A percentile compares a stretch with the other conserved stretches of the same genome.
Conservation (phyloP, 208 protist species). For the Phytomonas sp. region DNA sequence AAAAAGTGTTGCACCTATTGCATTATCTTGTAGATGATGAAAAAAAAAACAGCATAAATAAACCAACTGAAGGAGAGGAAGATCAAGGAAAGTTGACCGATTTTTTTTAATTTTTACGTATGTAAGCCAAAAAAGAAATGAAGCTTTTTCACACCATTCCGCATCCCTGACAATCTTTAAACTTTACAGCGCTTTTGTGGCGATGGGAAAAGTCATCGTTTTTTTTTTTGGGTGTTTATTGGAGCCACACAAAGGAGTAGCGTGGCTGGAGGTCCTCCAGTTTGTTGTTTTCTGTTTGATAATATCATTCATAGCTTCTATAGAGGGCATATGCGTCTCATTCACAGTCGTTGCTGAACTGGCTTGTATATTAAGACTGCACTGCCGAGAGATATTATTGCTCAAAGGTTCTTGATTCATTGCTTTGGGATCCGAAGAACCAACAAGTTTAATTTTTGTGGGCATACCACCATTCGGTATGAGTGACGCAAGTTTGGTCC, state of each 20-base stretch:
- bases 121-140: not conserved
- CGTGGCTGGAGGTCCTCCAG: not conserved
- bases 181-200: not conserved
- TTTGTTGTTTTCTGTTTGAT: not conserved
- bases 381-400: not conserved
- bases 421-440: not conserved
- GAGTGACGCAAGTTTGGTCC: not conserved
- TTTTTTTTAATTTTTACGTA: not conserved
- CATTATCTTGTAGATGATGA: not conserved
- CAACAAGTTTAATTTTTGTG: not conserved
- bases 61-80: not conserved
- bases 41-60: not conserved
- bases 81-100: not conserved
- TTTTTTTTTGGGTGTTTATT: not conserved
- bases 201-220: not conserved
- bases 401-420: not conserved
- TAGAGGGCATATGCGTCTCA: not conserved
- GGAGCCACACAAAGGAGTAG: not conserved
- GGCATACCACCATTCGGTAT: not conserved
- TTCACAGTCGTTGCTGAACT: not conserved
- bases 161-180: not conserved
- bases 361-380: not conserved
- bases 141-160: not conserved
- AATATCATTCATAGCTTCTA: not conserved
- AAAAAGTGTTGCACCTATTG: slow-evolving; percentile 2